Evolutionary conservation across 176 grass and related monocot species (phyloP).

Genomic region (Phragmites australis): DNA sequence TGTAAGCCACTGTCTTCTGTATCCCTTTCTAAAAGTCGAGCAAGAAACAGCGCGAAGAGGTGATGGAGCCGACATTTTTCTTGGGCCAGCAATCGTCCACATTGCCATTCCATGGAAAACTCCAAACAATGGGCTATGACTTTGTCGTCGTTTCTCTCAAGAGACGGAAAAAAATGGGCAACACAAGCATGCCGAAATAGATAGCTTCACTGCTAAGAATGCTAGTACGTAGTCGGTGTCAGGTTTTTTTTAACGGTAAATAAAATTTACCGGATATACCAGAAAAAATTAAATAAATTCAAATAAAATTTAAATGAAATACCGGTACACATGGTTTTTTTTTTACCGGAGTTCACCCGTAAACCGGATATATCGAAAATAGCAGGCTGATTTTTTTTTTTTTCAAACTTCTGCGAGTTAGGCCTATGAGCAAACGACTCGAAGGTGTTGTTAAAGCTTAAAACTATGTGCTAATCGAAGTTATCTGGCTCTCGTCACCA

Average conservation of each 20-base stretch:
- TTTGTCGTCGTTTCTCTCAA: background rate
- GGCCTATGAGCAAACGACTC: background rate
- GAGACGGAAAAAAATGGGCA: background rate
- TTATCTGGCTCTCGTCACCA: background rate
- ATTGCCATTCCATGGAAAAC: constrained; percentile 45
- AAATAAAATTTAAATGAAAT: no score
- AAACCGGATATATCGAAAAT: no score
- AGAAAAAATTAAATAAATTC: no score
- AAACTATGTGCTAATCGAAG: background rate
- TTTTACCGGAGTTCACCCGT: no score
- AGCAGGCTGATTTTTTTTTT: no score
- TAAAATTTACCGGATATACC: no score
- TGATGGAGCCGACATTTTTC: constrained; percentile 24
- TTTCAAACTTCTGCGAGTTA: background rate
- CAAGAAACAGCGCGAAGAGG: constrained; percentile 10
- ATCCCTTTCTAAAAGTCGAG: constrained; percentile 24
- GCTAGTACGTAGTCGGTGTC: background rate
- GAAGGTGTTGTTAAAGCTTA: background rate
- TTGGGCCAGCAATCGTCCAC: background rate
- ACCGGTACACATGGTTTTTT: no score
- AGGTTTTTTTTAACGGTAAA: no score
- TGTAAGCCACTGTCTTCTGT: constrained; percentile 24
- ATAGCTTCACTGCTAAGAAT: constrained; percentile 58
- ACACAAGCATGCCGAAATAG: constrained; percentile 14
- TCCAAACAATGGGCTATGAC: constrained; percentile 20